Evolutionary conservation across 306 rosid species (phyloP).

Genomic region (Trifolium subterraneum): DNA sequence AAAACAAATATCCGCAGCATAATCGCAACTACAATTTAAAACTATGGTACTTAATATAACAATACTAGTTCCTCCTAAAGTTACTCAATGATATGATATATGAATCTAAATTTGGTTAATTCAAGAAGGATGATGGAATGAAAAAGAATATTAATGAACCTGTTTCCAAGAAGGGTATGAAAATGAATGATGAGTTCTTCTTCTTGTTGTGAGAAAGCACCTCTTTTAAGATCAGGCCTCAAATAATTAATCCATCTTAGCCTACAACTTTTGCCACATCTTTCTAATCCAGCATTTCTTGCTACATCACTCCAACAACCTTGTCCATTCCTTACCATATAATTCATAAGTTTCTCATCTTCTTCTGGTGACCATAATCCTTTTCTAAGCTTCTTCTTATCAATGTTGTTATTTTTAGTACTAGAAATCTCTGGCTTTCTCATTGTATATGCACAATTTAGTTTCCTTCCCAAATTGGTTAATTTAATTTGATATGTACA

Average conservation of each 20-base stretch:
- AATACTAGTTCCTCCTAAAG: background rate
- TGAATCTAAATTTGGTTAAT: background rate
- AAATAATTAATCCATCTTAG: constrained; percentile 95
- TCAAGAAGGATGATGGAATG: background rate
- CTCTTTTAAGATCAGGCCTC: constrained; percentile 91
- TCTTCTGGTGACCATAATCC: constrained; percentile 98
- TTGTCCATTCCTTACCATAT: constrained; percentile 82
- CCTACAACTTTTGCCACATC: constrained; percentile 94
- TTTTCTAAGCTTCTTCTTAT: constrained; percentile 67
- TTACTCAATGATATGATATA: background rate
- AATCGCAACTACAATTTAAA: too few species aligned
- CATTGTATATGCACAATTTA: constrained; percentile 44
- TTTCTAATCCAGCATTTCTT: constrained; percentile 80
- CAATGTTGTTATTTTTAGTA: constrained; percentile 16
- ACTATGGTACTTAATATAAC: too few species aligned
- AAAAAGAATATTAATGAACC: constrained; percentile 47
- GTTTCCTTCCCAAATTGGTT: constrained; percentile 48
- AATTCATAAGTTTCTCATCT: constrained; percentile 80
- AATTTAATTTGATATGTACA: constrained; percentile 46
- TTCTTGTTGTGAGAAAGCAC: constrained; percentile 89
- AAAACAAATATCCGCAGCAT: too few species aligned
- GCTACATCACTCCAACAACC: constrained; percentile 98
- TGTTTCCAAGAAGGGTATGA: constrained; percentile 95
- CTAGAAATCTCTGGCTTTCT: constrained; percentile 70
- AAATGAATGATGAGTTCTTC: constrained; percentile 81